phyloP scores from a whole-genome alignment of 2,329 filamentous ascomycete genomes.

The Fusarium decemcellulare region DNA sequence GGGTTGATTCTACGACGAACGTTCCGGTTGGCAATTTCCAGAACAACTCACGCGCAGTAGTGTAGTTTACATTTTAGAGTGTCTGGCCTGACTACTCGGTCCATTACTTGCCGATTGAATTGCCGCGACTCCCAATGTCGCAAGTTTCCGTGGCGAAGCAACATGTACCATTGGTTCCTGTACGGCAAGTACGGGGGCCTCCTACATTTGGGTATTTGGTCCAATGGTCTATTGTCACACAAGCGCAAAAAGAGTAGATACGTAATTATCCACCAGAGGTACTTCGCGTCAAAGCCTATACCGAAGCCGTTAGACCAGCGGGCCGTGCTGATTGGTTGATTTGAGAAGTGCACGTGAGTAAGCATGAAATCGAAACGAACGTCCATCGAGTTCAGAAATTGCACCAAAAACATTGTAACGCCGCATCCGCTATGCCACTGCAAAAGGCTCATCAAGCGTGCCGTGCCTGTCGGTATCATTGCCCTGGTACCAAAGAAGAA shows the following conservation, averaged over 20 bases:
- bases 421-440: not conserved
- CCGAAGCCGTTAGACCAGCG: too few species aligned
- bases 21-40: not conserved
- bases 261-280: too few species aligned
- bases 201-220: too few species aligned
- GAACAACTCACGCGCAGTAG: not conserved
- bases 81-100: not conserved
- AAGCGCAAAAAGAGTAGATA: too few species aligned
- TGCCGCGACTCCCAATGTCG: not conserved
- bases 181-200: too few species aligned
- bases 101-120: not conserved
- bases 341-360: too few species aligned
- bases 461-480: constrained; percentile 18
- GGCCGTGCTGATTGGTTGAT: too few species aligned
- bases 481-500: not conserved
- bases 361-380: too few species aligned
- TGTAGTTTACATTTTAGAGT: not conserved
- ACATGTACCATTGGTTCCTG: too few species aligned
- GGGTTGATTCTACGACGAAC: not conserved
- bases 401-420: not conserved
- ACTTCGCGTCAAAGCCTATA: too few species aligned
- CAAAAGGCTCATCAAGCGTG: constrained; percentile 15
- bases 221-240: too few species aligned
- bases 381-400: not conserved
- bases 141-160: not conserved